phyloP scores from a whole-genome alignment of 2,329 filamentous ascomycete genomes.

The Talaromyces piceae region DNA sequence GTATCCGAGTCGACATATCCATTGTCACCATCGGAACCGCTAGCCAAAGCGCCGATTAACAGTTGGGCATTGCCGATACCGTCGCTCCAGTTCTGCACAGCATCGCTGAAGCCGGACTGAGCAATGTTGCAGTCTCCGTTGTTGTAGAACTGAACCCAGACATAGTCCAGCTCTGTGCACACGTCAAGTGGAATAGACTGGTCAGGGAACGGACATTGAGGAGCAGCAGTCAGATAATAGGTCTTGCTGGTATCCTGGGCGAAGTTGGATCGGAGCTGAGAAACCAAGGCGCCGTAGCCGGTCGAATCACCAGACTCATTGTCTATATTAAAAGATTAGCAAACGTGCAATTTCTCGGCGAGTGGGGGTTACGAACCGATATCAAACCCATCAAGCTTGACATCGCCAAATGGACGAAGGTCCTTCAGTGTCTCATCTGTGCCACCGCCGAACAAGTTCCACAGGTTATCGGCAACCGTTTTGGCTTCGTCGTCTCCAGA shows the following conservation, averaged over 20 bases:
- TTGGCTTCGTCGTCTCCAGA: slow-evolving; percentile 6
- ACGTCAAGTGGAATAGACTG: slow-evolving; percentile 40
- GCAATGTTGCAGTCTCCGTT: slow-evolving; percentile 30
- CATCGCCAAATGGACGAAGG: slow-evolving; percentile 44
- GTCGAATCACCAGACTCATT: slow-evolving; percentile 9
- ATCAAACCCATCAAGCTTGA: slow-evolving; percentile 47
- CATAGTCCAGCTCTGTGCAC: slow-evolving; percentile 40
- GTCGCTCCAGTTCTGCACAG: slow-evolving; percentile 36
- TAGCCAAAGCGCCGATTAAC: slow-evolving; percentile 45
- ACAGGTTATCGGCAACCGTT: slow-evolving; percentile 32
- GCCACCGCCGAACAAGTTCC: slow-evolving; percentile 38
- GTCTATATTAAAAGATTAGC: slow-evolving; percentile 1
- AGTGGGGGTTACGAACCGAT: not conserved
- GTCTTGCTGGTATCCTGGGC: slow-evolving; percentile 23
- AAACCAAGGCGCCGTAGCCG: slow-evolving; percentile 37
- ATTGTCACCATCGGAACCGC: slow-evolving; percentile 12
- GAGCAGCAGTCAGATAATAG: slow-evolving; percentile 48
- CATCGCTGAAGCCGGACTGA: slow-evolving; percentile 23
- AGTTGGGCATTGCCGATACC: slow-evolving; percentile 42
- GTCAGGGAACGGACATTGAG: slow-evolving; percentile 46
- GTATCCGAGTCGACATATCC: slow-evolving; percentile 7
- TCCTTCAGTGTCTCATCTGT: slow-evolving; percentile 4
- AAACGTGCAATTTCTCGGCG: not conserved
- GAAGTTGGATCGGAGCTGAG: slow-evolving; percentile 39
- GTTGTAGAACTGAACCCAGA: slow-evolving; percentile 53